Evolutionary conservation across 1,284 basidiomycete species (phyloP), one percentile per base, ranked within the genome.

Genomic region (Anthracocystis walkeri): DNA sequence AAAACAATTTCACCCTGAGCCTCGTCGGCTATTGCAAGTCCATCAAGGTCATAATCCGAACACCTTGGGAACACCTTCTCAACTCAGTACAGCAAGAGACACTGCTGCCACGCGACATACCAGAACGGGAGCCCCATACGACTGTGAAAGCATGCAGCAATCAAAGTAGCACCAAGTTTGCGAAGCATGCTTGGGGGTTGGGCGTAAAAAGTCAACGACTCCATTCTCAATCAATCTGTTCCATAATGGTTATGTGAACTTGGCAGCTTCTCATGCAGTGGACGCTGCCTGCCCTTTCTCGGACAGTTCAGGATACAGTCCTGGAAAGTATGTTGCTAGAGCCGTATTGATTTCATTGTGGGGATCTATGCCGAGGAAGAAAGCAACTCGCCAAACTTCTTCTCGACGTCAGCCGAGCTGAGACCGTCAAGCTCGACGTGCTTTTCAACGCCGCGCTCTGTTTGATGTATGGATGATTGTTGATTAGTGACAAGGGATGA

Each of bases 361-460:
- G 4, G 11, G 4, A 21, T 60, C 55, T 68, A 75, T 64, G 65
- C 66, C 14, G 66, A 66, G 21, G 74, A 67, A 14, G 74, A 56
- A 33, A 84, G 67, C 25, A 83, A 65, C 62, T 83, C 80, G 56
- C 65, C 51, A 41, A 84, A 42, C 71, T 81, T 80, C 77, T 81
- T 82, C 68, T 80, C 78, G 53, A 84, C 79, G 12, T 82, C 81
- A 35, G 67, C 56, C n/a, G 75, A 72, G 57, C 79, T 82, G 25
- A 82, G 70, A 10, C 78, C 80, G 51, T 82, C 80, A 21, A 84
- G 71, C 59, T 84, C 82, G 14, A 78, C 79, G 35, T 71, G 75
- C 67, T 79, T 80, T 68, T 84, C 83, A 0, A 80, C 70, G 21
- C 83, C 83, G 14, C 81, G 78, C 50, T 84, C 83, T 84, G 71